phyloP scores from a whole-genome alignment of 129 eudicot genomes.

The Cynara cardunculus region DNA sequence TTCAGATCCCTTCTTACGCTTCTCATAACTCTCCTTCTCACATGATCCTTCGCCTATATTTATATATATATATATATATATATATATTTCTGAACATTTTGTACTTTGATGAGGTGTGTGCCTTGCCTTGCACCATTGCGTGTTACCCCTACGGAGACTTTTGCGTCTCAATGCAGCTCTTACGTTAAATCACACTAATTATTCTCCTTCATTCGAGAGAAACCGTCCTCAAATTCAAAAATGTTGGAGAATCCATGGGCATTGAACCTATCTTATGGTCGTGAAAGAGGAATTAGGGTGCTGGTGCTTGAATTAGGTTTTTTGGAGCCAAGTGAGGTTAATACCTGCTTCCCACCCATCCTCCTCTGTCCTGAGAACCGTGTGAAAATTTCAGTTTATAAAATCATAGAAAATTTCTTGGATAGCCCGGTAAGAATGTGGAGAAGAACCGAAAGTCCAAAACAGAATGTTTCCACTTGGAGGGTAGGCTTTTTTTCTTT shows the following conservation, averaged over 20 bases:
- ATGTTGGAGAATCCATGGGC: background rate
- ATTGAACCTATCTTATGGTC: background rate
- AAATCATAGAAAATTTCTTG: background rate
- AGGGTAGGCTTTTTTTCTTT: too few species aligned
- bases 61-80: too few species aligned
- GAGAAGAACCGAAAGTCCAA: too few species aligned
- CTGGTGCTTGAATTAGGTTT: background rate
- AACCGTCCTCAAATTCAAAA: background rate
- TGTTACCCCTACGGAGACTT: background rate
- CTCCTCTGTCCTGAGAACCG: background rate
- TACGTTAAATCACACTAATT: background rate
- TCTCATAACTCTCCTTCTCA: too few species aligned
- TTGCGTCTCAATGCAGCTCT: background rate
- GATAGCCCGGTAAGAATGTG: too few species aligned
- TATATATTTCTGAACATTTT: background rate
- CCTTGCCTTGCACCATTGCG: background rate
- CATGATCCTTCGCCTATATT: too few species aligned
- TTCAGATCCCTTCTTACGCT: too few species aligned
- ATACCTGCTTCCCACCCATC: background rate
- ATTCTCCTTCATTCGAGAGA: background rate
- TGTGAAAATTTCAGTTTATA: background rate
- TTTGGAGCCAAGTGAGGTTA: background rate
- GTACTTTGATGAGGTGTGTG: background rate
- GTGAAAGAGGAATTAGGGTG: background rate
- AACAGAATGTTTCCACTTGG: too few species aligned